Conservation (phyloP, 2,329 filamentous ascomycete species). For the Apiospora pterosperma region DNA sequence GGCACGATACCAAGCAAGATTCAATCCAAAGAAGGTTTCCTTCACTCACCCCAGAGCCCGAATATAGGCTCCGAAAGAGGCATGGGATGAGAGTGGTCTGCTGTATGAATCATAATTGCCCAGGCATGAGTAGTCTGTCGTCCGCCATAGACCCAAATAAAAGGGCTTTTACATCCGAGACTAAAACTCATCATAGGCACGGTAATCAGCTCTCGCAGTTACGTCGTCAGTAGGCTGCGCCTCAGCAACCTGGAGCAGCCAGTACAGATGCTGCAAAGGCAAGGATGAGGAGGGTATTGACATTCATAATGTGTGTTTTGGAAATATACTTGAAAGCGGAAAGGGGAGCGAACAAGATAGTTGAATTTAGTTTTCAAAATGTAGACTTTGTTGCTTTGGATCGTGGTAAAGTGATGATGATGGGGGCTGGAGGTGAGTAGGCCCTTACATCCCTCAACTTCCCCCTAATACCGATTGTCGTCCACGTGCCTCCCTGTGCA, state of each 20-base stretch:
- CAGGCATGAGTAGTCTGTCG: background rate
- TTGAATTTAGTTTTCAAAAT: background rate
- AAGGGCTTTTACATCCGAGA: too few relatives aligned
- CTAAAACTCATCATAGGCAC: background rate
- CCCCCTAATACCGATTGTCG: too few relatives aligned
- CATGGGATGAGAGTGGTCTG: background rate
- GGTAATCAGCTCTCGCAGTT: background rate
- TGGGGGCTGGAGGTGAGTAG: background rate
- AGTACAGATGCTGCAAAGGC: slow-evolving; percentile 5
- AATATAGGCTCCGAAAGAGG: background rate
- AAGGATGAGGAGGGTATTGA: background rate
- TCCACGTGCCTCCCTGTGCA: background rate
- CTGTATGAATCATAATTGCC: background rate
- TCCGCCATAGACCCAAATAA: background rate
- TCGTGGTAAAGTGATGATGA: background rate
- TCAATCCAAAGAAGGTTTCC: background rate
- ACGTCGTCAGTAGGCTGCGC: background rate
- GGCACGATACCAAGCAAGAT: background rate
- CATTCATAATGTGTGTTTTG: slow-evolving; percentile 3
- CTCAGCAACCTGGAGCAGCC: background rate
- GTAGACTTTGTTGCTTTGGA: background rate
- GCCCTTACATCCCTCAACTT: background rate
- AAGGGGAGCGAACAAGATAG: background rate
- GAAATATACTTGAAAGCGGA: background rate
- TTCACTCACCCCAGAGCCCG: slow-evolving; percentile 7